Evolutionary conservation across 2,329 filamentous ascomycete genomes (phyloP).

Genomic region (Calonectria honghensis): DNA sequence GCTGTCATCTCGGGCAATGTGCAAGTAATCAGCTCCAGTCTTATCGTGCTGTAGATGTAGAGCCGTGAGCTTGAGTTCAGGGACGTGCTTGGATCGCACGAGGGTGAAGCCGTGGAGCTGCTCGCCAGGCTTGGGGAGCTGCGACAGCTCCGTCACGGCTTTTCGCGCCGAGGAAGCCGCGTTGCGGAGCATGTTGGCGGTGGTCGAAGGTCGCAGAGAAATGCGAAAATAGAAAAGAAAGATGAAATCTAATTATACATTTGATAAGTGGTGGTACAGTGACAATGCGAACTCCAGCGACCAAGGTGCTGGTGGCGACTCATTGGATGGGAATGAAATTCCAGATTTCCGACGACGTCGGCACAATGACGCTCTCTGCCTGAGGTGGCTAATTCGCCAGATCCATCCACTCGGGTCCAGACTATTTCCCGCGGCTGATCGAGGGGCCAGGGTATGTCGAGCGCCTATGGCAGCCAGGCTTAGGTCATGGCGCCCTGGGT

Average conservation of each 20-base stretch:
- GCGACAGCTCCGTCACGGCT: constrained; percentile 84
- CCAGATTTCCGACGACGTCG: constrained; percentile 51
- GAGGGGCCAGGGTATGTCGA: constrained; percentile 32
- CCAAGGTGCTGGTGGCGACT: constrained; percentile 36
- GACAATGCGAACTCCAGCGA: constrained; percentile 23
- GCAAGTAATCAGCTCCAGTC: constrained; percentile 96
- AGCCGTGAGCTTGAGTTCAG: constrained; percentile 94
- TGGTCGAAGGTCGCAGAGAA: background rate
- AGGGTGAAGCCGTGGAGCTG: constrained; percentile 96
- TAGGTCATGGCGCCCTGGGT: constrained; percentile 30
- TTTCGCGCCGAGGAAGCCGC: constrained; percentile 71
- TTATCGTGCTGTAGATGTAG: constrained; percentile 94
- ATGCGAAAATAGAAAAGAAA: constrained; percentile 17
- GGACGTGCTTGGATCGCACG: constrained; percentile 90
- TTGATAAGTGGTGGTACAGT: constrained; percentile 42
- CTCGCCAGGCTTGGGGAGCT: constrained; percentile 86
- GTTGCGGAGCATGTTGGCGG: constrained; percentile 70
- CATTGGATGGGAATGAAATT: constrained; percentile 37
- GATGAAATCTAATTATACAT: constrained; percentile 48
- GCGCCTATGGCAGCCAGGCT: constrained; percentile 23
- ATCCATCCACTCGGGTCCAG: constrained; percentile 38
- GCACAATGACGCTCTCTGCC: constrained; percentile 48
- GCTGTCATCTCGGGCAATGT: constrained; percentile 94
- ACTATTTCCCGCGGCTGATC: constrained; percentile 42
- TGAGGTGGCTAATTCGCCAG: constrained; percentile 39